Evolutionary conservation across 352 stramenopile genomes (phyloP), one percentile per base, ranked within the genome.

Genomic region (Hyaloperonospora arabidopsidis): DNA sequence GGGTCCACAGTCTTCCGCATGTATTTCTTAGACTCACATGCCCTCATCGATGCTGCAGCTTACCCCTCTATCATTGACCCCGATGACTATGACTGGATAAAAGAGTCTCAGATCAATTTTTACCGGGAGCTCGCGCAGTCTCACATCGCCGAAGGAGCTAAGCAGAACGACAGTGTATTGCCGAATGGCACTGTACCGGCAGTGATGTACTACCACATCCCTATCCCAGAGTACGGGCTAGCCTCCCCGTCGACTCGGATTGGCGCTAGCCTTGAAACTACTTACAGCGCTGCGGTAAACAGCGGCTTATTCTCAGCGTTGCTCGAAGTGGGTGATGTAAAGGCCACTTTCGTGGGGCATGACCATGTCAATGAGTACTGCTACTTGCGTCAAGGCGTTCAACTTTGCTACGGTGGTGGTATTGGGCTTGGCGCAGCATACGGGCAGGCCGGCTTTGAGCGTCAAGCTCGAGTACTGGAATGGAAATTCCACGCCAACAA

Each of bases 201-300:
- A 13, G 44, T 85, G 32, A 82, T 80, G 61, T 86, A 78, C 55
- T 84, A 82, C 43, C 76, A 87, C 54, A 87, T 87, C 29, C 76
- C 72, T 2, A 17, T 85, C 35, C 52, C 65, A 15, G 76, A 87
- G 53, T 85, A 80, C 38, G 59, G 43, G 12, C 59, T 63, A 36
- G 52, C 52, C 5, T 64, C 53, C 15, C 59, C 45, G 10, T 54
- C 51, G 44, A 68, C 48, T 23, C 40, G 46, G 14, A 17, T 57
- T 2, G 65, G 71, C 10, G 49, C 68, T 21, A 63, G 69, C 25
- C 45, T 76, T 39, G 71, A 81, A 59, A 36, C 5, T 13, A 61
- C 61, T 17, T 49, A 35, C 7, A 65, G 55, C 29, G 57, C 70
- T 32, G 54, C 50, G 8, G 60, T 72, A 53, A 71, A 70, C 29